Base-by-base conservation (phyloP, 2,329 filamentous ascomycete genomes). In the Fusarium palustre region DNA sequence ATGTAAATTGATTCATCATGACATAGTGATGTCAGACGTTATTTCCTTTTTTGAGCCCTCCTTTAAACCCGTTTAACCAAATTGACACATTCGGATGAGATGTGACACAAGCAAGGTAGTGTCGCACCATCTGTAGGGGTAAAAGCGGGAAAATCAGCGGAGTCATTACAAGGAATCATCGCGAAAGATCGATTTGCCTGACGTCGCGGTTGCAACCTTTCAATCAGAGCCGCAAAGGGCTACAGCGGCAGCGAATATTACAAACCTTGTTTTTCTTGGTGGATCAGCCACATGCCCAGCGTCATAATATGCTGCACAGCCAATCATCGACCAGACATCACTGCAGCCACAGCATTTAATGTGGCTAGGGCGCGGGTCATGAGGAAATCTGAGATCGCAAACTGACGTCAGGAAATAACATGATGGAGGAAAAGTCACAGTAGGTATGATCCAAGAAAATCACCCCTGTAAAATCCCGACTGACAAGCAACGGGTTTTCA, bases 1-100 rank as follows among this genome's bases (percentile, higher is more conserved):
- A 28, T 55, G 25, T 55, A 18, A 33, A 49, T 66, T 71, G 63
- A 72, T 59, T 70, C 69, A 72, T 68, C 59, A 68, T 72, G 69
- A 72, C 54, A 47, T 12, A 25, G 36, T 71, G 69, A 72, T 69
- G 69, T 72, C 69, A 71, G 58, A 52, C 30, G 20, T 33, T 18
- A 7, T 28, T 34, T 25, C 47, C 24, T 52, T 33, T 52, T 31
- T 24, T 20, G 34, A 52, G 50, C 22, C 39, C 56, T 47, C 34
- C 33, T 28, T 47, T 28, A 58, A 33, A 31, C 30, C 43, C 25
- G 41, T 47, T 59, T 59, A 65, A 62, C 45, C 39, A 55, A 55
- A 45, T 52, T 31, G 36, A 25, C 28, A 39, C 48, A 31, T 31
- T 58, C 34, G 33, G 50, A n/a, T 22, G 20, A 41, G 56, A 59